Evolutionary conservation across 2,329 filamentous ascomycete genomes (phyloP).

Genomic region (Microdochium bolleyi): DNA sequence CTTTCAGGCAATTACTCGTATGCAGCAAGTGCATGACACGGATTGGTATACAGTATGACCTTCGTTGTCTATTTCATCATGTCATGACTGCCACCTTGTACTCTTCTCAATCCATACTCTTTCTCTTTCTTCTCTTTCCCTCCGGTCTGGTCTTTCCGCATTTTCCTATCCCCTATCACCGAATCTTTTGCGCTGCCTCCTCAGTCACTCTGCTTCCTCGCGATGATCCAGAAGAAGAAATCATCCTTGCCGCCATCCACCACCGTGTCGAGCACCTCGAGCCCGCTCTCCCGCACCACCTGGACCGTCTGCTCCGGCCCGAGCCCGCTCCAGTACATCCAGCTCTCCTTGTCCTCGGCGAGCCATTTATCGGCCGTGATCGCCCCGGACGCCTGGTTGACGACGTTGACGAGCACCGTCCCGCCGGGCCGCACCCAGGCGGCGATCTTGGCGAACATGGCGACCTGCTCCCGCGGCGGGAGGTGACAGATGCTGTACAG

Average conservation of each 20-base stretch:
- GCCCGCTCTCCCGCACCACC: conserved; percentile 16
- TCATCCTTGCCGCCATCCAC: conserved; percentile 20
- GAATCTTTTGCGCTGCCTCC: background rate
- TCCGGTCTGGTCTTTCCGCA: no score
- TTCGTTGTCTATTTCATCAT: no score
- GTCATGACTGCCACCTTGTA: no score
- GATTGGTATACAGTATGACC: no score
- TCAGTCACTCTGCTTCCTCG: conserved; percentile 3
- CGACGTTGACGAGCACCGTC: conserved; percentile 38
- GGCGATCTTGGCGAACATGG: conserved; percentile 32
- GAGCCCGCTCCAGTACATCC: conserved; percentile 36
- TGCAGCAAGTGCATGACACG: no score
- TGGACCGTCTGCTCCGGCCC: conserved; percentile 23
- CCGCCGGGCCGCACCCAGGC: conserved; percentile 45
- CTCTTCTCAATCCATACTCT: no score
- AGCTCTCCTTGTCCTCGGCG: conserved; percentile 22
- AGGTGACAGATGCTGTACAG: conserved; percentile 50
- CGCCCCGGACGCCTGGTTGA: conserved; percentile 16
- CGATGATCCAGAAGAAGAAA: conserved; percentile 32
- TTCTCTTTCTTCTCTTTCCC: no score
- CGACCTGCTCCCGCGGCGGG: conserved; percentile 38
- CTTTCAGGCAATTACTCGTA: no score
- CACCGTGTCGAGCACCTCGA: conserved; percentile 20
- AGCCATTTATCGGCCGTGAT: conserved; percentile 26
- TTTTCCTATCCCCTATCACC: no score